phyloP scores from a whole-genome alignment of 2,329 filamentous ascomycete genomes.

The Verruconis gallopava region DNA sequence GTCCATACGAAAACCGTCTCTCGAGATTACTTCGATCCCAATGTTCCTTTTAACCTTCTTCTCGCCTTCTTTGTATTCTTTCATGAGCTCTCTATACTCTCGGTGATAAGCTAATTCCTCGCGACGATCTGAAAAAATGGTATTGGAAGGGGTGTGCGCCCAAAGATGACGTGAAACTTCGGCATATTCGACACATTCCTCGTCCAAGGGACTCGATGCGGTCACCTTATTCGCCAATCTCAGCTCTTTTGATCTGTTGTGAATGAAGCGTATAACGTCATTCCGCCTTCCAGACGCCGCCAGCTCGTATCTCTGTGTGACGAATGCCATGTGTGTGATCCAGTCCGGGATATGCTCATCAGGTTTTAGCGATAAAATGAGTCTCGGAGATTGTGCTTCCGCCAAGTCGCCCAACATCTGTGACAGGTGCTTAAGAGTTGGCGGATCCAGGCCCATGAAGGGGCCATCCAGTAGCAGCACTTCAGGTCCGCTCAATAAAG shows the following conservation, averaged over 20 bases:
- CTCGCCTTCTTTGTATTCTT: background rate
- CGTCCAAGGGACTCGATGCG: background rate
- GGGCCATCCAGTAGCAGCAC: conserved; percentile 82
- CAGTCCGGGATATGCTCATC: conserved; percentile 82
- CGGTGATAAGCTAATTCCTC: background rate
- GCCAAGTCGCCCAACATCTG: conserved; percentile 57
- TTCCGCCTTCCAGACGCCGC: conserved; percentile 18
- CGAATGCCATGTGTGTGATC: conserved; percentile 72
- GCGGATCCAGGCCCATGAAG: conserved; percentile 81
- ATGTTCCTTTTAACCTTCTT: background rate
- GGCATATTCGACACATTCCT: background rate
- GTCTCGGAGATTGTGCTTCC: conserved; percentile 49
- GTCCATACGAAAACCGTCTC: conserved; percentile 2
- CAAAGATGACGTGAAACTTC: background rate
- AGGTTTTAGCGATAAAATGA: conserved; percentile 66
- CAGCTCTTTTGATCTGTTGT: conserved; percentile 2
- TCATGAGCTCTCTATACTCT: too few species aligned
- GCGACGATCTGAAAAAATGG: background rate
- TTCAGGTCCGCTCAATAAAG: conserved; percentile 65
- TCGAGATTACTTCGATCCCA: background rate
- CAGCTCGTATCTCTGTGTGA: conserved; percentile 55
- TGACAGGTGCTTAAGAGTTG: conserved; percentile 60
- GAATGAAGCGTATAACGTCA: conserved; percentile 1
- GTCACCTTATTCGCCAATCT: background rate
- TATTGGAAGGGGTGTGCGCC: background rate